Conservation (phyloP, 1,284 basidiomycete genomes). For the Macrocybe sp. region DNA sequence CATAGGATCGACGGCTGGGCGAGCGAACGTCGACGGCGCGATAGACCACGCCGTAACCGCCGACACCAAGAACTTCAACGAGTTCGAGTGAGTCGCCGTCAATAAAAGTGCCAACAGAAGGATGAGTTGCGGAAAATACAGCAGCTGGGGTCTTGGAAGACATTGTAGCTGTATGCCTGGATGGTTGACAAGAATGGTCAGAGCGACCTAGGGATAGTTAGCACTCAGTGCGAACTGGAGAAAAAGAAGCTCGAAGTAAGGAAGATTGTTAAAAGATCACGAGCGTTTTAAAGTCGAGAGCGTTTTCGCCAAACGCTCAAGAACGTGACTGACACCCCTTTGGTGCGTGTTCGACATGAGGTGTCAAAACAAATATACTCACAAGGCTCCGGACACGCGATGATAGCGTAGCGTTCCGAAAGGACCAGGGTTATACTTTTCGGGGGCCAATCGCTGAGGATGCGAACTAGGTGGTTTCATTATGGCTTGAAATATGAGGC, state of each 20-base stretch:
- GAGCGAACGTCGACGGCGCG: conserved; percentile 70
- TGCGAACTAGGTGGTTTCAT: too few species aligned
- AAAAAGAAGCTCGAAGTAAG: conserved; percentile 19
- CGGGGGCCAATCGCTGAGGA: background rate
- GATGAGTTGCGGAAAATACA: conserved; percentile 44
- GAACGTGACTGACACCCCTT: conserved; percentile 46
- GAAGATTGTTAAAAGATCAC: conserved; percentile 17
- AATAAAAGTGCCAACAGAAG: conserved; percentile 71
- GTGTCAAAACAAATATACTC: conserved; percentile 30
- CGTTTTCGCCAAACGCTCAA: conserved; percentile 21
- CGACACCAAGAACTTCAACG: conserved; percentile 86
- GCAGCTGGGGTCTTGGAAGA: conserved; percentile 43
- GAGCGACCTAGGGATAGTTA: conserved; percentile 22
- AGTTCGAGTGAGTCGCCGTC: conserved; percentile 83
- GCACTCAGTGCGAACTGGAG: conserved; percentile 38
- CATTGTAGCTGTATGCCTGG: conserved; percentile 34
- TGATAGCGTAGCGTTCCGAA: conserved; percentile 16
- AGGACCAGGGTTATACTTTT: conserved; percentile 5
- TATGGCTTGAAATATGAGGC: too few species aligned
- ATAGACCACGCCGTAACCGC: conserved; percentile 96
- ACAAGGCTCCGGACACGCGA: conserved; percentile 14
- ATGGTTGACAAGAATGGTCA: conserved; percentile 17
- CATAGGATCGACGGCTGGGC: conserved; percentile 58
- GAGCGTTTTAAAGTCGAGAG: conserved; percentile 16
- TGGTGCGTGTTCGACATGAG: conserved; percentile 60